Evolutionary conservation across 2,329 filamentous ascomycete species (phyloP).

Genomic region (Didymellaceae sp.): DNA sequence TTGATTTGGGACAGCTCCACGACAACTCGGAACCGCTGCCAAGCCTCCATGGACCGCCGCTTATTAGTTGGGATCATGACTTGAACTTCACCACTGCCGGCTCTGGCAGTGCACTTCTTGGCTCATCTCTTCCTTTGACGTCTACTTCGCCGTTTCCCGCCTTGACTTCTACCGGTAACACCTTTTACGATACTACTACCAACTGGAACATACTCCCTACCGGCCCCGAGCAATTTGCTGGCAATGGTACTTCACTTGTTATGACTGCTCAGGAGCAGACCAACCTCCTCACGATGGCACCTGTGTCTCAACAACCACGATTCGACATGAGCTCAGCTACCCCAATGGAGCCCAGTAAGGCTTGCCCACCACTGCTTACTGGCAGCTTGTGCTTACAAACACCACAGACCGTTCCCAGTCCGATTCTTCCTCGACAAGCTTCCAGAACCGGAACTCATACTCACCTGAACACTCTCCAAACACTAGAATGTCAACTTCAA

Average conservation of each 20-base stretch:
- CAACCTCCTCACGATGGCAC: conserved; percentile 28
- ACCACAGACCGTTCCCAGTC: conserved; percentile 33
- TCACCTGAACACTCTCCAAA: conserved; percentile 35
- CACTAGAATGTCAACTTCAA: conserved; percentile 29
- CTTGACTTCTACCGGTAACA: conserved; percentile 24
- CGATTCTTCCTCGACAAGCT: conserved; percentile 36
- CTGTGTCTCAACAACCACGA: conserved; percentile 19
- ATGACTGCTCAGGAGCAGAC: conserved; percentile 21
- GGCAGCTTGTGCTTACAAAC: conserved; percentile 20
- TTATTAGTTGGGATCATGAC: conserved; percentile 39
- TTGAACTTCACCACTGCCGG: conserved; percentile 36
- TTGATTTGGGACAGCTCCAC: conserved; percentile 25
- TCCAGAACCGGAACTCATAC: conserved; percentile 31
- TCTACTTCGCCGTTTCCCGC: conserved; percentile 31
- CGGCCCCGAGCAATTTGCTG: conserved; percentile 26
- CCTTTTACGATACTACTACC: conserved; percentile 29
- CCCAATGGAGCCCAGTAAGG: conserved; percentile 37
- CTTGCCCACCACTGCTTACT: not conserved
- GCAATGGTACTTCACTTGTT: conserved; percentile 23
- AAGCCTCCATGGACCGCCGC: conserved; percentile 34
- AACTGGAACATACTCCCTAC: conserved; percentile 33
- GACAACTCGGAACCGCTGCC: conserved; percentile 25
- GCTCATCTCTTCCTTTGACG: conserved; percentile 30
- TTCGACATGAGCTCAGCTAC: conserved; percentile 28
- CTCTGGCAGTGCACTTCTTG: conserved; percentile 24